A percentile compares a stretch with the other conserved stretches of the same genome.
Conservation (phyloP, 2,329 filamentous ascomycete genomes). For the Microdochium trichocladiopsis region DNA sequence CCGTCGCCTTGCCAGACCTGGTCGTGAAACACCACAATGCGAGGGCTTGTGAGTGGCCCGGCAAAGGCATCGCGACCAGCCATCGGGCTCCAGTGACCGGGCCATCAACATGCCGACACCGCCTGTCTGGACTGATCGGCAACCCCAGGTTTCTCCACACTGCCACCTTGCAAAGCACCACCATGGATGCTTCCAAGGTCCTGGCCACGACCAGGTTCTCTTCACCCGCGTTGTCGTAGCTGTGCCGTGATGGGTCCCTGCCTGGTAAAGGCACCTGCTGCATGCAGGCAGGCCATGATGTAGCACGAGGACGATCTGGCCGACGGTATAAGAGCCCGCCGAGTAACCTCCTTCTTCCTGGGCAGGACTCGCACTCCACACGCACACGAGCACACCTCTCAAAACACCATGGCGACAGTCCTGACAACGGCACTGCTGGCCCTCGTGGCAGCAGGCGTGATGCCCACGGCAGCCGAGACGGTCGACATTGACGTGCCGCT, state of each 20-base stretch:
- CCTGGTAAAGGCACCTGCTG: background rate
- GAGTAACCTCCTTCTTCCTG: background rate
- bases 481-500: conserved; percentile 13
- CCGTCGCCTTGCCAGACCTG: too few species aligned
- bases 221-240: too few species aligned
- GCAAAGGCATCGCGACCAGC: background rate
- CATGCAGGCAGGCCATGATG: background rate
- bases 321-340: background rate
- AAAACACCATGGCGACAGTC: background rate
- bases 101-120: background rate
- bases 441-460: conserved; percentile 1
- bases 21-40: background rate
- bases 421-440: background rate
- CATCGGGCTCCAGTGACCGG: background rate
- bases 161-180: background rate
- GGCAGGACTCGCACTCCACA: too few species aligned
- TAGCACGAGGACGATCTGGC: background rate
- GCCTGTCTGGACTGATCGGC: background rate
- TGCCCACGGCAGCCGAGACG: conserved; percentile 8
- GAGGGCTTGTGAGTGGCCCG: background rate
- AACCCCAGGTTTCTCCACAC: background rate
- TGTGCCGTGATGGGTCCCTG: too few species aligned
- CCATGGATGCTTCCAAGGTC: background rate
- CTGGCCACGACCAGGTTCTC: background rate
- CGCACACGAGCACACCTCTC: background rate